Conservation (phyloP, 2,329 filamentous ascomycete genomes). For the Cladophialophora exuberans region DNA sequence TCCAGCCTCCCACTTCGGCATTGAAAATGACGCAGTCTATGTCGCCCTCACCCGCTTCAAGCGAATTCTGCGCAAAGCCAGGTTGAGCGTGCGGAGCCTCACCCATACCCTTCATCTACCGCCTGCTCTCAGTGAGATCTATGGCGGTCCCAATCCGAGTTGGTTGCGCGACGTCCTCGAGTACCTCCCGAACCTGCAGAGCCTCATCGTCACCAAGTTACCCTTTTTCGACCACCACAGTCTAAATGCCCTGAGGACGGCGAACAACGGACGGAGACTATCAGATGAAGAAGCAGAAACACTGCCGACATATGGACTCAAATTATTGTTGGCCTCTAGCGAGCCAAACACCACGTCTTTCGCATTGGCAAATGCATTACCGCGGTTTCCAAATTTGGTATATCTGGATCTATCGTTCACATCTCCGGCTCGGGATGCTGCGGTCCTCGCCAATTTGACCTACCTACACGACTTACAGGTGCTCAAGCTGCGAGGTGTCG, state of each 20-base stretch:
- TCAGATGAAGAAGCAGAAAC: slow-evolving; percentile 21
- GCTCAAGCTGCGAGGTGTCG: slow-evolving; percentile 59
- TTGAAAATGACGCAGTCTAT: slow-evolving; percentile 61
- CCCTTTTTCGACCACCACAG: slow-evolving; percentile 66
- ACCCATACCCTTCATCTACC: slow-evolving; percentile 66
- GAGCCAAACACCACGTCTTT: slow-evolving; percentile 63
- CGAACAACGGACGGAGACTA: slow-evolving; percentile 19
- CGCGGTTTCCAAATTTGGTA: slow-evolving; percentile 57
- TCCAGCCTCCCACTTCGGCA: slow-evolving; percentile 63
- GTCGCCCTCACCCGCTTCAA: slow-evolving; percentile 64
- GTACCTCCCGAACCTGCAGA: slow-evolving; percentile 61
- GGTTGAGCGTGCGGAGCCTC: slow-evolving; percentile 56
- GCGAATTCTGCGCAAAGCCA: slow-evolving; percentile 57
- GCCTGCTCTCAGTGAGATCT: slow-evolving; percentile 63
- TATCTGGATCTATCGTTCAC: slow-evolving; percentile 64
- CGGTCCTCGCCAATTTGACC: slow-evolving; percentile 52
- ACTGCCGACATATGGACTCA: slow-evolving; percentile 49
- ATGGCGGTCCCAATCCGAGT: slow-evolving; percentile 60
- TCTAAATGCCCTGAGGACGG: slow-evolving; percentile 52
- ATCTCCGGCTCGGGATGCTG: slow-evolving; percentile 50
- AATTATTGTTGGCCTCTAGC: slow-evolving; percentile 59
- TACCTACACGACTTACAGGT: slow-evolving; percentile 57
- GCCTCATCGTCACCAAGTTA: slow-evolving; percentile 60
- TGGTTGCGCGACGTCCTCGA: slow-evolving; percentile 65
- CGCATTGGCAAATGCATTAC: slow-evolving; percentile 56